These are phyloP conservation scores for Nicotiana rustica DNA, from an alignment of 305 asterid species.

Conservation along the genomic window DNA sequence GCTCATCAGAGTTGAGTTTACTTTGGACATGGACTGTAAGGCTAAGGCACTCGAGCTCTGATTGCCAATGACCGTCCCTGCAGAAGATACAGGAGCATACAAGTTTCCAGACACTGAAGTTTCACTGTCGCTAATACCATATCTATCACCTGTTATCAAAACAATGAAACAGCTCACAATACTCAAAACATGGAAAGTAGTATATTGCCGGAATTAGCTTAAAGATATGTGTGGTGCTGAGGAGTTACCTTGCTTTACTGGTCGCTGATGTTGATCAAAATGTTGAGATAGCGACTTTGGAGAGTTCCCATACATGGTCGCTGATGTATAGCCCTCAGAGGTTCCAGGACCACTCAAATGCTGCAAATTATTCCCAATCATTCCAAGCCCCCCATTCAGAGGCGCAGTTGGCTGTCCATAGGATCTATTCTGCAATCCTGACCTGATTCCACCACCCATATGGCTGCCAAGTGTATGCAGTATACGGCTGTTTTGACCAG, in stretches of 20 bases:
- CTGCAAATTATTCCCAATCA: slow-evolving; percentile 66
- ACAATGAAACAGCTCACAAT: slow-evolving; percentile 12
- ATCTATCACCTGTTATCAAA: slow-evolving; percentile 69
- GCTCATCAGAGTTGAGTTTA: slow-evolving; percentile 58
- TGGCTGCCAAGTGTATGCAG: slow-evolving; percentile 88
- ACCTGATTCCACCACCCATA: slow-evolving; percentile 79
- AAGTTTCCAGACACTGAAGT: slow-evolving; percentile 72
- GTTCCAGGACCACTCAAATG: slow-evolving; percentile 63
- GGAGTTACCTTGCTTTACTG: slow-evolving; percentile 65
- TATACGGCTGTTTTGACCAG: slow-evolving; percentile 83
- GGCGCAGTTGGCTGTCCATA: slow-evolving; percentile 73
- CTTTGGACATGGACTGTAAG: slow-evolving; percentile 61
- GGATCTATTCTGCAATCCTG: slow-evolving; percentile 83
- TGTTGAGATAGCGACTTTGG: slow-evolving; percentile 62
- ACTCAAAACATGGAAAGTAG: slow-evolving; percentile 16
- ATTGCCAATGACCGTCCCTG: slow-evolving; percentile 57
- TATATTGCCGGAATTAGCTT: slow-evolving; percentile 15
- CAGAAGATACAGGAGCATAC: slow-evolving; percentile 63
- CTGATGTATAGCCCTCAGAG: slow-evolving; percentile 66
- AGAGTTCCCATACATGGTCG: slow-evolving; percentile 64
- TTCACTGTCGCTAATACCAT: slow-evolving; percentile 65
- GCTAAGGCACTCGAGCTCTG: slow-evolving; percentile 59
- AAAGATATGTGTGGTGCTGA: slow-evolving; percentile 16
- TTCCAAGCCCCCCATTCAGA: slow-evolving; percentile 75
- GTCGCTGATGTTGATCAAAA: slow-evolving; percentile 72